These are phyloP conservation scores for Nannochloropsis granulata DNA, from an alignment of 108 stramenopile genomes.

Conservation along the genomic window DNA sequence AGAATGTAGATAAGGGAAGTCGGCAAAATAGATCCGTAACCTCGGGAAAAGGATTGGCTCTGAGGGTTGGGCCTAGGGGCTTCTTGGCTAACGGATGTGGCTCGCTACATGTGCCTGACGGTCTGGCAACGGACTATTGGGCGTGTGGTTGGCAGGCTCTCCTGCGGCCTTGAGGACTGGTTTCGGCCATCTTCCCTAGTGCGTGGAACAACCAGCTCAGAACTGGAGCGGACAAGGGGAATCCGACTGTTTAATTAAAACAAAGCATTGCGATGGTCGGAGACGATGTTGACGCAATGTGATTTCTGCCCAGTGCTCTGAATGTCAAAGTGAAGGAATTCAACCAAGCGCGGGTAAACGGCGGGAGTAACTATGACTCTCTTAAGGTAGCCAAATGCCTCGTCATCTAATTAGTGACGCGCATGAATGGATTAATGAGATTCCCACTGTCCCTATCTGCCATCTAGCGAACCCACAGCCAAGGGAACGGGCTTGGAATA, in stretches of 20 bases:
- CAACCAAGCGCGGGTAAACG: conserved; percentile 42
- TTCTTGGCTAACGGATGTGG: neutral
- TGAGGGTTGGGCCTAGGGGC: conserved; percentile 22
- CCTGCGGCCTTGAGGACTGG: conserved; percentile 13
- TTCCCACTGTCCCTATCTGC: conserved; percentile 84
- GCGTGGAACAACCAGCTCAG: conserved; percentile 34
- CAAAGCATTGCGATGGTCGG: conserved; percentile 36
- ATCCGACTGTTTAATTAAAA: conserved; percentile 41
- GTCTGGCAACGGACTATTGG: neutral
- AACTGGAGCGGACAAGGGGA: conserved; percentile 43
- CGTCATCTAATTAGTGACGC: conserved; percentile 44
- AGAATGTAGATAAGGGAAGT: conserved; percentile 76
- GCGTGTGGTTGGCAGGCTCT: conserved; percentile 4
- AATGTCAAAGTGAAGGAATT: conserved; percentile 45
- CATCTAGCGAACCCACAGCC: conserved; percentile 92
- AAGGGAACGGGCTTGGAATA: conserved; percentile 70
- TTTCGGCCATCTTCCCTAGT: conserved; percentile 6
- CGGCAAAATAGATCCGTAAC: conserved; percentile 43
- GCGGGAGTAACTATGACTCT: conserved; percentile 82
- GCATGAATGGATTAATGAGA: conserved; percentile 44
- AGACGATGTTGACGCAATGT: conserved; percentile 35
- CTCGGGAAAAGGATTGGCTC: conserved; percentile 40
- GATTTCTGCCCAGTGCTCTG: conserved; percentile 45
- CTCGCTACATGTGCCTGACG: neutral
- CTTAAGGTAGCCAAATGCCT: conserved; percentile 89